Base-by-base conservation (phyloP, 495 filamentous ascomycete genomes). In the Clohesyomyces aquaticus region DNA sequence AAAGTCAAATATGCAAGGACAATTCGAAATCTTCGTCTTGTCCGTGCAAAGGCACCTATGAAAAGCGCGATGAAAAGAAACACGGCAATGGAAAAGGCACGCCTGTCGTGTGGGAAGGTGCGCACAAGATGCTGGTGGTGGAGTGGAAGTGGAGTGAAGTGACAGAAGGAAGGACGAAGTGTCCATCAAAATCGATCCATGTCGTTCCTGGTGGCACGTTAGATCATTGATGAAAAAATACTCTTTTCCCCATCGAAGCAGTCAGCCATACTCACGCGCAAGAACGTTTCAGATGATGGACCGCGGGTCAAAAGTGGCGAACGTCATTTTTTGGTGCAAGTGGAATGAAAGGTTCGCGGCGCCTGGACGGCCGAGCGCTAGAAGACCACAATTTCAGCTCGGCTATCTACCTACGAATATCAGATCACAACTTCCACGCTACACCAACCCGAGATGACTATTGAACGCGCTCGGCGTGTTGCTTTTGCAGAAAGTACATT, bases 301-400 rank as follows among this genome's bases (percentile, higher is more conserved):
- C 14, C 48, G 27, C 28, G 19, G 3, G 3, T 38, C 9, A 52
- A 22, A 3, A 56, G 0, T 50, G 1, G 57, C 25, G 28, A 55
- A 51, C 16, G 49, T 38, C 52, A 67, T 43, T 61, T 53, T 61
- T 12, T 50, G 22, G 53, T 61, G 59, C 25, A 63, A 43, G 59
- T 52, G 65, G 51, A 67, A 67, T 67, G 65, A 26, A 67, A 45
- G 45, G n/a, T n/a, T 49, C n/a, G 51, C 19, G 59, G 54, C 59
- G 57, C 55, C 38, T n/a, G 32, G 21, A 54, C 38, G 51, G 26
- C 29, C 59, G 45, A 52, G 27, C 59, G 52, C 65, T 62, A 62
- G 23, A n/a, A 53, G 19, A 38, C 38, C 28, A 49, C 54, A 59
- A 59, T 59, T 62, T 67, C 58, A 63, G 57, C 63, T 67, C 65